Base-by-base conservation (phyloP, 2,329 filamentous ascomycete genomes). In the Aureobasidium musti region DNA sequence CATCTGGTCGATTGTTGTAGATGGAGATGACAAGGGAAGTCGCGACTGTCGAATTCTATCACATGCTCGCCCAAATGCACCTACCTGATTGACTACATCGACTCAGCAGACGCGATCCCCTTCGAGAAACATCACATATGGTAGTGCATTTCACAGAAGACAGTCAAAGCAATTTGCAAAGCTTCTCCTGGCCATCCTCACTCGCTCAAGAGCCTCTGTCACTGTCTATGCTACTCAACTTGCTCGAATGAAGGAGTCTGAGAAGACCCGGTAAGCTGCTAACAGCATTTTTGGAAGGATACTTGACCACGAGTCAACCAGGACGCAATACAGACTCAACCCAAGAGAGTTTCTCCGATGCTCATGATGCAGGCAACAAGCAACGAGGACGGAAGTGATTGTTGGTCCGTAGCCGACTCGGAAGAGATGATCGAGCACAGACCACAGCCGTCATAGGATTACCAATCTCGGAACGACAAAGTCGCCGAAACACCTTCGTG, bases 401-500 rank as follows among this genome's bases (percentile, higher is more conserved):
- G 33, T 63, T 63, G 19, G 23, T 52, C 59, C 59, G 59, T 26
- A 49, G n/a, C 57, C 57, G 57, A 49, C 0, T n/a, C n/a, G n/a
- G n/a, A n/a, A 49, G 19, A 59, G 8, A 21, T 23, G 26, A 5
- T 26, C 7, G 21, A 52, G 59, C 35, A 39, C 57, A 61, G 57
- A 49, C 43, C 57, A 47, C 43, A 2, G 4, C 21, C 33, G 59
- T 63, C 59, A 52, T 52, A 3, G 28, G 43, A 63, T 63, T 63
- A 52, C 43, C 45, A 50, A 63, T 63, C 59, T 52, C 59, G 59
- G 59, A 63, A 39, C 30, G 45, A 50, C 23, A 28, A 54, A n/a
- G 37, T 30, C 8, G 5, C 41, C 14, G n/a, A 45, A 61, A 49
- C 57, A 61, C 57, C 57, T 30, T 49, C 28, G 57, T 61, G 57